Conservation (phyloP, 371 early-diverging fungal genomes). For the Mucor mucedo region DNA sequence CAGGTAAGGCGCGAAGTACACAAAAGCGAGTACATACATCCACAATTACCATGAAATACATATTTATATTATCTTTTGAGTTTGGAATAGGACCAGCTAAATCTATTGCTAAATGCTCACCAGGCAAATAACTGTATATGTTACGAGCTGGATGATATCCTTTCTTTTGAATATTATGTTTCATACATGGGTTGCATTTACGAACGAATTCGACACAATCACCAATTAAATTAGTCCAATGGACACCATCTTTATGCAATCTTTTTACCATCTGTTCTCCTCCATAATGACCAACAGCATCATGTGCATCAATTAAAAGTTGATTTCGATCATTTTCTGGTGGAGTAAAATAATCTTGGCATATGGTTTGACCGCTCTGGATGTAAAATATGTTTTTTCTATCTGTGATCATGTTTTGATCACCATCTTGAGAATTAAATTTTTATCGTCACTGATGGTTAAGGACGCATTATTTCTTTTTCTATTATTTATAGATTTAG, state of each 20-base stretch:
- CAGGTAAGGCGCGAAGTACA: constrained; percentile 11
- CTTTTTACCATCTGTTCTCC: constrained; percentile 16
- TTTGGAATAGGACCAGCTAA: constrained; percentile 17
- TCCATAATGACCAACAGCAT: constrained; percentile 23
- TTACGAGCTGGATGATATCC: constrained; percentile 17
- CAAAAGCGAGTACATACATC: constrained; percentile 24
- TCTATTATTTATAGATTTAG: no score
- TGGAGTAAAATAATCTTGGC: constrained; percentile 3
- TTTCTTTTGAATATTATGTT: constrained; percentile 13
- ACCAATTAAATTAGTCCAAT: constrained; percentile 20
- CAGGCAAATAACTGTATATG: constrained; percentile 13
- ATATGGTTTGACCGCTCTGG: no score
- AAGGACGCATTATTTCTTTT: no score
- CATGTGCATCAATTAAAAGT: constrained; percentile 15
- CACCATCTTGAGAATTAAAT: no score
- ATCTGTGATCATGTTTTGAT: no score
- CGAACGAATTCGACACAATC: constrained; percentile 8
- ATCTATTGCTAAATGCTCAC: constrained; percentile 21
- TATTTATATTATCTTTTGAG: neutral
- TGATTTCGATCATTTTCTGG: constrained; percentile 7
- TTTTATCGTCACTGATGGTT: no score
- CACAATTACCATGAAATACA: constrained; percentile 17
- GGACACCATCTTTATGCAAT: constrained; percentile 1
- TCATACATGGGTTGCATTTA: constrained; percentile 17
- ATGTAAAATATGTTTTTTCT: no score